Conservation (phyloP, 2,329 filamentous ascomycete genomes). For the Dothiorella sarmentorum region DNA sequence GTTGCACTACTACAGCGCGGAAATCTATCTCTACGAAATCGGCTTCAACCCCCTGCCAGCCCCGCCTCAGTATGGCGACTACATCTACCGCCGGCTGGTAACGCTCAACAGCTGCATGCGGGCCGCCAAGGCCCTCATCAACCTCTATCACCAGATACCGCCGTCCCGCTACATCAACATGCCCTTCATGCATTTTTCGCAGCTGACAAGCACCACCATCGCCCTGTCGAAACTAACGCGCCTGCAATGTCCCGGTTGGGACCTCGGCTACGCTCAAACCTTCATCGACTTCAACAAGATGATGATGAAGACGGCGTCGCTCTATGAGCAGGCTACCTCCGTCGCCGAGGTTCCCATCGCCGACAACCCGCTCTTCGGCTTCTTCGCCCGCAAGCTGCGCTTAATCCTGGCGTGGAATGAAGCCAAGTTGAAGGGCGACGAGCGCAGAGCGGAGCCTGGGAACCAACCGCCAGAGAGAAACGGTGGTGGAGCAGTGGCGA, state of each 20-base stretch:
- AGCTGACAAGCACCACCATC: slow-evolving; percentile 16
- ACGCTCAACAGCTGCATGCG: slow-evolving; percentile 17
- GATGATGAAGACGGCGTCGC: slow-evolving; percentile 1
- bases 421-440: slow-evolving; percentile 6
- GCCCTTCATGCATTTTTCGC: slow-evolving; percentile 17
- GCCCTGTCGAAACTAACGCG: slow-evolving; percentile 22
- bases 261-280: neutral
- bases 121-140: neutral
- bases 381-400: slow-evolving; percentile 14
- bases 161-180: neutral
- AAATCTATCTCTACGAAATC: slow-evolving; percentile 19
- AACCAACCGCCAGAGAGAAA: neutral
- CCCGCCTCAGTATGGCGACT: slow-evolving; percentile 14
- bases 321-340: slow-evolving; percentile 5
- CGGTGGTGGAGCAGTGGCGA: neutral
- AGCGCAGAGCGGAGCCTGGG: neutral
- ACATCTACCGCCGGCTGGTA: slow-evolving; percentile 13
- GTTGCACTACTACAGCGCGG: slow-evolving; percentile 16
- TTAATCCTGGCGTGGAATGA: slow-evolving; percentile 17
- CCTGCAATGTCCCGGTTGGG: slow-evolving; percentile 15
- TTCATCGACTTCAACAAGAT: slow-evolving; percentile 1
- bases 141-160: neutral
- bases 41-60: slow-evolving; percentile 6
- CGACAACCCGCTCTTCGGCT: slow-evolving; percentile 15
- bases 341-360: neutral